Evolutionary conservation across 192 early-diverging fungal species (phyloP), one percentile per base, ranked within the genome.

Genomic region (Haplosporangium gracile): DNA sequence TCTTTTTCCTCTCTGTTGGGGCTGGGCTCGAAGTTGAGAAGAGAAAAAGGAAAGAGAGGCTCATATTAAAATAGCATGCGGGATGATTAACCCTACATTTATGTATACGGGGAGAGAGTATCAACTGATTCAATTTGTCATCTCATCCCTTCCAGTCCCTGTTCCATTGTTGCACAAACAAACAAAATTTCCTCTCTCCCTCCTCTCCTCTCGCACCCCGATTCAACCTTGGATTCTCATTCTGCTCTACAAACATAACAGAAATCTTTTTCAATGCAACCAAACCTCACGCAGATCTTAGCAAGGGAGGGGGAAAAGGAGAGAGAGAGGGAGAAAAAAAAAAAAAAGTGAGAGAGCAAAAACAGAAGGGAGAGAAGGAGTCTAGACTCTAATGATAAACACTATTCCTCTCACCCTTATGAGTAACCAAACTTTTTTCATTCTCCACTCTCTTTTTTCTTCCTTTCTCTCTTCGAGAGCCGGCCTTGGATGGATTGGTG

Each of bases 391-490:
- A 32, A 8, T 57, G 26, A 10, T 32, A 15, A 65, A 32, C 60
- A 65, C 55, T 65, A 32, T 34, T 26, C 2, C 26, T 45, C 60
- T 65, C 9, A 32, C 1, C 29, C 2, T 11, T 40, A 24, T 75
- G 55, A 38, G 40, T 16, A 2, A 24, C n/a, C 49, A 6, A 60
- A 26, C 49, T 36, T 11, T 49, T 77, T 77, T 77, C 76, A 77
- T 70, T 69, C 76, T 77, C 76, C 68, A 69, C 76, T 24, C 16
- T 13, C 65, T 51, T 20, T 68, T 13, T 36, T 49, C 24, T 40
- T 42, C 26, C 15, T 32, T 47, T 26, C 70, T 42, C 26, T 6
- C 13, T 38, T 1, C 70, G 63, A 36, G 75, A 76, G 75, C 55
- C 42, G 57, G 22, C 11, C 51, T 38, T 40, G n/a, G 0, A 40